Evolutionary conservation across 2,329 filamentous ascomycete genomes (phyloP).

Genomic region (Aureobasidium sp.): DNA sequence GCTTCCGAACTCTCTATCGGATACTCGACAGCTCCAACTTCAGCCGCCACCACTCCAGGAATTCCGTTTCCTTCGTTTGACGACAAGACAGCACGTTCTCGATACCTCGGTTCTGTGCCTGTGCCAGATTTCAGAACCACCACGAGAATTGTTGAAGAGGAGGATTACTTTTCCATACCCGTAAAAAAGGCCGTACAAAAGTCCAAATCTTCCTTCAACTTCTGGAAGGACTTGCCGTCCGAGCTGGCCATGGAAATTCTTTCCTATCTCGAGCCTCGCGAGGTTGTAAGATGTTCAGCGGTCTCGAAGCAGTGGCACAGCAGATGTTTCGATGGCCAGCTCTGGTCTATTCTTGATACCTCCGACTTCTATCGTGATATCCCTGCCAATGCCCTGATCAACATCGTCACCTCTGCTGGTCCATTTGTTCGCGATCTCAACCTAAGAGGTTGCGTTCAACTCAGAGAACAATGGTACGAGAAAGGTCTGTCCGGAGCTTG

Average conservation of each 20-base stretch:
- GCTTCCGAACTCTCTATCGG: constrained; percentile 49
- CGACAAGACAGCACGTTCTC: constrained; percentile 46
- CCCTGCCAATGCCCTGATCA: constrained; percentile 71
- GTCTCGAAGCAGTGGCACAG: constrained; percentile 72
- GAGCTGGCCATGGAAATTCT: constrained; percentile 77
- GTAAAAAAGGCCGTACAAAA: constrained; percentile 21
- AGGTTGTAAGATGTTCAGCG: constrained; percentile 69
- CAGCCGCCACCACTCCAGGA: constrained; percentile 39
- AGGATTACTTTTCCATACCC: constrained; percentile 24
- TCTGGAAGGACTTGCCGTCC: constrained; percentile 73
- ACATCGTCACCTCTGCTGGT: constrained; percentile 75
- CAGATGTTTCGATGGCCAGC: constrained; percentile 87
- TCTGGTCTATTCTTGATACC: constrained; percentile 75
- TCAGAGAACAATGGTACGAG: constrained; percentile 70
- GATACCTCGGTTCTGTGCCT: constrained; percentile 44
- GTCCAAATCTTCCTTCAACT: constrained; percentile 46
- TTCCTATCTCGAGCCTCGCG: constrained; percentile 65
- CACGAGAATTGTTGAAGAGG: constrained; percentile 26
- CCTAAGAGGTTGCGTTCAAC: constrained; percentile 80
- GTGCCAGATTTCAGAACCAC: constrained; percentile 57
- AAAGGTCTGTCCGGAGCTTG: constrained; percentile 76
- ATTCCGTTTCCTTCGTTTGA: constrained; percentile 42
- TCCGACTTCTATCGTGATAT: constrained; percentile 84
- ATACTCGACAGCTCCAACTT: constrained; percentile 49
- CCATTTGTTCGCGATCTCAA: constrained; percentile 89